Conservation (phyloP, 768 basidiomycete genomes). For the Russula compacta region DNA sequence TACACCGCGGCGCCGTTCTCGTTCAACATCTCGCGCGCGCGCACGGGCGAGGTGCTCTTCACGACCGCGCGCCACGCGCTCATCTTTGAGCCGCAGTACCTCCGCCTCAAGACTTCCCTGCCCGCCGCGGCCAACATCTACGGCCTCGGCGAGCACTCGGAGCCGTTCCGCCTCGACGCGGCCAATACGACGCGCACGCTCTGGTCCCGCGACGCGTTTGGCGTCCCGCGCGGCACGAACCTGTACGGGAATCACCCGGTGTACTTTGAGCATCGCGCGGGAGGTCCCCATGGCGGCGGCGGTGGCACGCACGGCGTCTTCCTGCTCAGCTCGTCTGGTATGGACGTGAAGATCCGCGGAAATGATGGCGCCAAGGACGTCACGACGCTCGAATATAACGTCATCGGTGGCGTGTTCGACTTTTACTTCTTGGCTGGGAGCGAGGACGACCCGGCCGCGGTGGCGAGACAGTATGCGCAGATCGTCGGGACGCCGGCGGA, state of each 20-base stretch:
- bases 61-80: conserved; percentile 50
- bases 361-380: conserved; percentile 21
- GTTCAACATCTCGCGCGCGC: conserved; percentile 45
- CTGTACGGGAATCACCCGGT: conserved; percentile 68
- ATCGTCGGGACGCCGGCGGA: conserved; percentile 59
- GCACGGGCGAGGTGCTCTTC: conserved; percentile 48
- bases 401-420: conserved; percentile 69
- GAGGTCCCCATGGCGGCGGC: conserved; percentile 24
- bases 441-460: conserved; percentile 44
- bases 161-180: conserved; percentile 48
- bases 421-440: conserved; percentile 73
- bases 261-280: conserved; percentile 55
- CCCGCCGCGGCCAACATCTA: conserved; percentile 60
- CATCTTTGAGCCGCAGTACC: conserved; percentile 71
- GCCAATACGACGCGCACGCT: conserved; percentile 38
- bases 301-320: conserved; percentile 60
- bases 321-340: conserved; percentile 61
- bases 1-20: conserved; percentile 52
- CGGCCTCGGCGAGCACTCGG: conserved; percentile 68
- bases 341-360: conserved; percentile 56
- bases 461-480: conserved; percentile 61
- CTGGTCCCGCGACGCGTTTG: conserved; percentile 60
- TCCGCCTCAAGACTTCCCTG: conserved; percentile 58
- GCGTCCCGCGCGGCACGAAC: conserved; percentile 49
- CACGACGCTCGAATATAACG: conserved; percentile 58